A percentile compares a stretch with the other conserved stretches of the same genome.
phyloP scores from a whole-genome alignment of 345 rosid species.

The Firmiana major region DNA sequence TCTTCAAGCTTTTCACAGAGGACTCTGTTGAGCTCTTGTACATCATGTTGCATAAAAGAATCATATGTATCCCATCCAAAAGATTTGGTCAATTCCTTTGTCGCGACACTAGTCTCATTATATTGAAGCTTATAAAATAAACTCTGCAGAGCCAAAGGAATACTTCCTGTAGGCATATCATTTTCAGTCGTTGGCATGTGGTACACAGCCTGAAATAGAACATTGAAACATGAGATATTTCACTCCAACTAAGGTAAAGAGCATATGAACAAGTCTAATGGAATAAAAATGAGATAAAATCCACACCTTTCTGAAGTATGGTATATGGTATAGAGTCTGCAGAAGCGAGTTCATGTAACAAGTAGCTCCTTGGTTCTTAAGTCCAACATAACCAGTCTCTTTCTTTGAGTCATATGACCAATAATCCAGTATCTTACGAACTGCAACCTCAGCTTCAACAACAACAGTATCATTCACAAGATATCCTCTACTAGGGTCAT shows the following conservation, averaged over 20 bases:
- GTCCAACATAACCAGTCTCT: slow-evolving; percentile 98
- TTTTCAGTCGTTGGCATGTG: slow-evolving; percentile 99
- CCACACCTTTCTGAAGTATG: slow-evolving; percentile 88
- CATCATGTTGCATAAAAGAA: slow-evolving; percentile 99
- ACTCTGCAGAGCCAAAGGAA: slow-evolving; percentile 95
- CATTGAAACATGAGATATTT: neutral
- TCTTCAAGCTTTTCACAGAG: slow-evolving; percentile 92
- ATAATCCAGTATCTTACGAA: slow-evolving; percentile 78
- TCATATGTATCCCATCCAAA: slow-evolving; percentile 99
- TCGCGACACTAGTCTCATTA: slow-evolving; percentile 87
- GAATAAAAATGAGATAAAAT: slow-evolving; percentile 14
- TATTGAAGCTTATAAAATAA: slow-evolving; percentile 95
- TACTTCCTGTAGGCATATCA: slow-evolving; percentile 91
- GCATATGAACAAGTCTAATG: neutral
- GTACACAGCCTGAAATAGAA: slow-evolving; percentile 76
- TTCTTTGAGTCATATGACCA: slow-evolving; percentile 97
- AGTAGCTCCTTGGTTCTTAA: slow-evolving; percentile 98
- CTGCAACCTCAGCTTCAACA: slow-evolving; percentile 93
- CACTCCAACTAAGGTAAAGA: neutral
- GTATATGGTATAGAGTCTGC: slow-evolving; percentile 84
- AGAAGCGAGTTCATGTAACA: slow-evolving; percentile 98
- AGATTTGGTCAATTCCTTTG: slow-evolving; percentile 89
- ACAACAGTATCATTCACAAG: slow-evolving; percentile 67
- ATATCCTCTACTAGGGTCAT: slow-evolving; percentile 82
- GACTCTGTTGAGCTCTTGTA: slow-evolving; percentile 95